Conservation (phyloP, 371 early-diverging fungal species). For the Syncephalis plumigaleata region DNA sequence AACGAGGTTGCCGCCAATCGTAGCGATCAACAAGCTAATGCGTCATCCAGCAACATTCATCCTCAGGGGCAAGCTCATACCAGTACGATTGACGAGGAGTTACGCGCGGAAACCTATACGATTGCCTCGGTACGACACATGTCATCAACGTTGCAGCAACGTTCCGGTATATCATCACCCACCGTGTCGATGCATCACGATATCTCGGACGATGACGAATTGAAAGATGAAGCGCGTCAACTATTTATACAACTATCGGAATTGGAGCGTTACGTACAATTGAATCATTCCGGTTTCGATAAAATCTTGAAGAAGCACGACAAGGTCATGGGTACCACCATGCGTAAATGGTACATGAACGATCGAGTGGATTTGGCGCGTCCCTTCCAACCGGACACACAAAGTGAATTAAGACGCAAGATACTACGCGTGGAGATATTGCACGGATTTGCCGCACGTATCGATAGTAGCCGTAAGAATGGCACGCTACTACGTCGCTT, state of each 20-base stretch:
- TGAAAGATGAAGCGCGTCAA: too few relatives aligned
- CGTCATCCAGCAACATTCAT: too few relatives aligned
- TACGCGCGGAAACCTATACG: too few relatives aligned
- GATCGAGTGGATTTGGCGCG: conserved; percentile 39
- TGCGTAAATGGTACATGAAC: conserved; percentile 18
- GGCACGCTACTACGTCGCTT: conserved; percentile 52
- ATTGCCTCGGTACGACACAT: too few relatives aligned
- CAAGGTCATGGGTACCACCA: conserved; percentile 47
- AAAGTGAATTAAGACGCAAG: conserved; percentile 29
- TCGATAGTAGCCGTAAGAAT: conserved; percentile 57
- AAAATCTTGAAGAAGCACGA: conserved; percentile 95
- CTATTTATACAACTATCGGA: conserved; percentile 67
- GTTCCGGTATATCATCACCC: too few relatives aligned
- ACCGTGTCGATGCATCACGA: too few relatives aligned
- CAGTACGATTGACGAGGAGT: too few relatives aligned
- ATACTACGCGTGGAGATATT: conserved; percentile 32
- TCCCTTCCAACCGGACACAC: conserved; percentile 39
- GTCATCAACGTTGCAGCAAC: too few relatives aligned
- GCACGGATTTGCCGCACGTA: conserved; percentile 40
- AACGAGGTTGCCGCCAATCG: too few relatives aligned
- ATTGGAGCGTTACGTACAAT: conserved; percentile 72
- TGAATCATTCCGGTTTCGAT: conserved; percentile 88
- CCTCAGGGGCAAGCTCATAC: too few relatives aligned
- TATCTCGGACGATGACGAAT: too few relatives aligned
- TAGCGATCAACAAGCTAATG: too few relatives aligned